Evolutionary conservation across 2,329 filamentous ascomycete species (phyloP), one percentile per base, ranked within the genome.

Genomic region (Colletotrichum sp.): DNA sequence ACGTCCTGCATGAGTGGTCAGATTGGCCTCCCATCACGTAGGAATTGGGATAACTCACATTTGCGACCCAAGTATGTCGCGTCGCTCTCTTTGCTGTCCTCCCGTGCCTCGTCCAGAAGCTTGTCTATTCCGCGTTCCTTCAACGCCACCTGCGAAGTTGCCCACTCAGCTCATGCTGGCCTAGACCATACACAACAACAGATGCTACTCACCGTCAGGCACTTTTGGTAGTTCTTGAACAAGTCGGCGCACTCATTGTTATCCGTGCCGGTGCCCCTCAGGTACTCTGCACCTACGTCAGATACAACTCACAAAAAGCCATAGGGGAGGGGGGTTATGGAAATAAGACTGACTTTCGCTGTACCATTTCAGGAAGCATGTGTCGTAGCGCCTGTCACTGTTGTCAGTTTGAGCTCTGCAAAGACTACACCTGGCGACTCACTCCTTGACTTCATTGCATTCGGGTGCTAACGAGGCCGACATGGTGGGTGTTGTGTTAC

Each of bases 331-430:
- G 34, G 44, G n/a, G n/a, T 13, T 22, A 52, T 48, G 30, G 32
- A 22, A 32, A 67, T 69, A 30, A 78, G 34, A 85, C 93, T 75
- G 89, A 98, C 97, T 98, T 86, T 99, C 97, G 83, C 96, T 98
- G 85, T 99, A 99, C 97, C 97, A 99, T 87, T 98, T 98, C 78
- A 99, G 88, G 84, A 99, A 99, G 87, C 97, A 99, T 68, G 94
- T 96, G 85, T 99, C 97, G 83, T 99, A 99, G 80, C 93, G 95
- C 84, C 96, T 98, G 77, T 4, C 1, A 16, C 57, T 57, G 8
- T 55, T 66, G 59, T 70, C 72, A 48, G 77, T 76, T 71, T 80
- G 68, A 22, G 12, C 8, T 28, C 12, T 25, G 44, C 27, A 36
- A 59, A 68, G 27, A 68, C 5, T 7, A 5, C 32, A 3, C 28